Evolutionary conservation across 2,329 filamentous ascomycete species (phyloP), one percentile per base, ranked within the genome.

Genomic region (Xylariales sp.): DNA sequence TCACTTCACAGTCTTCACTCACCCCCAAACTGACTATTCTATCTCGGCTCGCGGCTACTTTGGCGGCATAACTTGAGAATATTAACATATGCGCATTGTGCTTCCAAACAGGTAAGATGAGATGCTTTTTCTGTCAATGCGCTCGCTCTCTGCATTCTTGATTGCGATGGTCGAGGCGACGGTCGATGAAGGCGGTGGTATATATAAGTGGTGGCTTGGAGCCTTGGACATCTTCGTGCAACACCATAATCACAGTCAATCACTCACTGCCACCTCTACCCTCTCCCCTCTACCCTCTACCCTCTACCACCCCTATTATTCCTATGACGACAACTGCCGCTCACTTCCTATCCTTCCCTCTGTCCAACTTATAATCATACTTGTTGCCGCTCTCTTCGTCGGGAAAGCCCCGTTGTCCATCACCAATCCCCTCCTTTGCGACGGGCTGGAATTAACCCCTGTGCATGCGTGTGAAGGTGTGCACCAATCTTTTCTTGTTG

Each of bases 91-190:
- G 14, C 5, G 39, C 12, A 12, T 23, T 4, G 12, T 8, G 9
- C 28, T 5, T 5, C 34, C 12, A 16, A 57, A 18, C 14, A 34
- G 61, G 61, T 64, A 50, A 64, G 61, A 14, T 9, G 28, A 64
- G 61, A 14, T 9, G 28, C 7, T 5, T 14, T 18, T 14, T 7
- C 23, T 49, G 34, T 28, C n/a, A 2, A 18, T 34, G 2, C 39
- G 23, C 5, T 39, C 12, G 36, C 7, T 41, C 14, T 4, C 43
- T 6, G n/a, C 4, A 10, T 43, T 32, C 12, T 57, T 41, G 61
- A 7, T 36, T 34, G 52, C 23, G 43, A 63, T n/a, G 14, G 34
- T 36, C 9, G 34, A 23, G 23, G 23, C 23, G 23, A 23, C 2
- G 23, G 23, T 23, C 14, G 36, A 14, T 34, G n/a, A 30, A 52